phyloP scores from a whole-genome alignment of 805 yeast species.

The Kodamaea jinghongensis region DNA sequence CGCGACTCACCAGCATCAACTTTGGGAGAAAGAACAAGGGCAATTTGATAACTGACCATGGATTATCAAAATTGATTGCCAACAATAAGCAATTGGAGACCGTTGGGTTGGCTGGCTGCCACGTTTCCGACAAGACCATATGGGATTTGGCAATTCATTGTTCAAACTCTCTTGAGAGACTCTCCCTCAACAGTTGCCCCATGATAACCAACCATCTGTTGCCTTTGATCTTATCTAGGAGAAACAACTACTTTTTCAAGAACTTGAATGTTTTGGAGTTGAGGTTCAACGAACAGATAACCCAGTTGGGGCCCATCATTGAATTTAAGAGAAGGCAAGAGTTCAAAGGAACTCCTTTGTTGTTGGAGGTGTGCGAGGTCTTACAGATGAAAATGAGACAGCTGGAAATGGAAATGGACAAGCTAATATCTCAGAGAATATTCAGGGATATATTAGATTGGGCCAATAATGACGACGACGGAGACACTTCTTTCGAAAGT shows the following conservation, averaged over 20 bases:
- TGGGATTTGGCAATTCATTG: constrained; percentile 71
- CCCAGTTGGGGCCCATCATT: constrained; percentile 63
- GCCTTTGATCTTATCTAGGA: constrained; percentile 42
- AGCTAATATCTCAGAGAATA: constrained; percentile 52
- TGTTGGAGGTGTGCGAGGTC: constrained; percentile 77
- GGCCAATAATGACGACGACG: constrained; percentile 52
- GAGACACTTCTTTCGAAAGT: constrained; percentile 23
- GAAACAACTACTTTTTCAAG: constrained; percentile 34
- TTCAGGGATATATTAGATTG: constrained; percentile 63
- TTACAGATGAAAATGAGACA: constrained; percentile 57
- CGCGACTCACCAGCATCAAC: constrained; percentile 56
- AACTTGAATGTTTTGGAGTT: constrained; percentile 74
- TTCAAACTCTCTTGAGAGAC: constrained; percentile 52
- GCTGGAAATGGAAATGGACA: constrained; percentile 59
- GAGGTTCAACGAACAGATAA: constrained; percentile 55
- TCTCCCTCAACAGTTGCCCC: constrained; percentile 74
- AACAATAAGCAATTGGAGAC: constrained; percentile 58
- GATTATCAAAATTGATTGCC: constrained; percentile 55
- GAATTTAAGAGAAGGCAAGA: constrained; percentile 58
- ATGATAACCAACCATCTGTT: constrained; percentile 55
- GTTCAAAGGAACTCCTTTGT: constrained; percentile 44
- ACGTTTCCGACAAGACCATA: constrained; percentile 68
- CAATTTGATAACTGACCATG: constrained; percentile 64
- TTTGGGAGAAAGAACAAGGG: constrained; percentile 77
- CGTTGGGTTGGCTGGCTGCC: constrained; percentile 87